Evolutionary conservation across 1,139 yeast genomes (phyloP), one percentile per base, ranked within the genome.

Genomic region (Saccharomyces pastorianus): DNA sequence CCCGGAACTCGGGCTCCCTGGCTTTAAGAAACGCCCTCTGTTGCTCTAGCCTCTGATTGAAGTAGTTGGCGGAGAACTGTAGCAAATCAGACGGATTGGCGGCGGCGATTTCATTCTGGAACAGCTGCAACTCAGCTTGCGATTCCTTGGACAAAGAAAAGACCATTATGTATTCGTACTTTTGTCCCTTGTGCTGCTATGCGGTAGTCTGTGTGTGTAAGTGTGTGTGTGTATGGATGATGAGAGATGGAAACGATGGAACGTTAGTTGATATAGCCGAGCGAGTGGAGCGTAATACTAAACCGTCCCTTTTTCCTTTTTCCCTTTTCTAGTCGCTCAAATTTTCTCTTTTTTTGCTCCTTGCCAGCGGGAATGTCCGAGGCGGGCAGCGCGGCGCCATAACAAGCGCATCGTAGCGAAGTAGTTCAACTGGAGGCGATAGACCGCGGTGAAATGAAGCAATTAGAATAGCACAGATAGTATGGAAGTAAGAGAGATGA

Each of bases 1-100:
- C 75, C 53, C 71, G 71, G 3, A 84, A 84, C 60, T 77, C 75
- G 31, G 75, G 67, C 62, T 78, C 81, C 58, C 77, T 80, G 49
- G 71, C 73, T 82, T 82, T 81, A 55, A 80, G 72, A 50, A 76
- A 77, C 46, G 74, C 67, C 66, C 90, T 76, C 66, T 84, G 88
- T 46, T 79, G 76, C 61, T 81, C 84, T 57, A 86, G 73, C 59
- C 83, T 80, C 52, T 76, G 68, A 64, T 78, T 79, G 73, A 86
- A 86, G 70, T 83, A 84, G 67, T 83, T 80, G 58, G 88, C 85
- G 64, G 91, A 84, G 71, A 85, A 87, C 67, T 86, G 91, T 58
- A 86, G 70, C 31, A 85, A 74, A 66, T 86, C 91, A 17, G 74
- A 69, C 1, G 95, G 95, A 62, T 83, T 80, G 63, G 82, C 80